Percentiles rank a stretch among this genome's conserved stretches.
Evolutionary conservation across 2,329 filamentous ascomycete genomes (phyloP).

Genomic region (Xylaria sp.): DNA sequence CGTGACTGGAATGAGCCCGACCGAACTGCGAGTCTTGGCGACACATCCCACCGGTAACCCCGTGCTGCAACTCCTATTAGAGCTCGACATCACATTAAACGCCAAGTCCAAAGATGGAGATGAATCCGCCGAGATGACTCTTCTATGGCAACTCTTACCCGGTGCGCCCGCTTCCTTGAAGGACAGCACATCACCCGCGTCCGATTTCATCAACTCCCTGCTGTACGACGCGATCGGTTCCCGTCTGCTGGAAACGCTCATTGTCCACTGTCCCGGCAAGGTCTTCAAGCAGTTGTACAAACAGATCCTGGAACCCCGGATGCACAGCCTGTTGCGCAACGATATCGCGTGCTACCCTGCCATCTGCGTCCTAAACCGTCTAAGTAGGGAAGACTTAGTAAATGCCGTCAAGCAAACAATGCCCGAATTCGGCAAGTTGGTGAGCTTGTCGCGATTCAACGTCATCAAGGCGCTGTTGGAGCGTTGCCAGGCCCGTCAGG

Average conservation of each 20-base stretch:
- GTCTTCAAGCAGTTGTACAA: constrained; percentile 84
- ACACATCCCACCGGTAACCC: constrained; percentile 90
- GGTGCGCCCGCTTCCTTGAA: constrained; percentile 65
- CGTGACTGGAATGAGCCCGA: constrained; percentile 68
- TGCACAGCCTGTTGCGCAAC: constrained; percentile 78
- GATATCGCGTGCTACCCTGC: constrained; percentile 87
- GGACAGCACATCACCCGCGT: constrained; percentile 66
- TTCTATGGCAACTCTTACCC: constrained; percentile 73
- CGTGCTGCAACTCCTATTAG: constrained; percentile 82
- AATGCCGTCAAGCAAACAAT: constrained; percentile 66
- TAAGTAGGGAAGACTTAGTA: constrained; percentile 80
- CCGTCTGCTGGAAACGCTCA: constrained; percentile 79
- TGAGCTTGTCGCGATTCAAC: constrained; percentile 69
- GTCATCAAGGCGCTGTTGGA: constrained; percentile 80
- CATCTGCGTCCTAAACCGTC: constrained; percentile 71
- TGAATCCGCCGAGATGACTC: constrained; percentile 40
- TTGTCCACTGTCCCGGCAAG: constrained; percentile 76
- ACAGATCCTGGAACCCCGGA: constrained; percentile 71
- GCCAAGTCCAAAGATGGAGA: constrained; percentile 47
- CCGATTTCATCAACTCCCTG: constrained; percentile 75
- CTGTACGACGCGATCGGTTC: constrained; percentile 90
- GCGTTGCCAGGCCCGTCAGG: constrained; percentile 65
- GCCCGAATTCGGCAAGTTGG: constrained; percentile 65
- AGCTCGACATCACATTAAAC: constrained; percentile 74
- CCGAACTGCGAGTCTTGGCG: constrained; percentile 75